Conservation (phyloP, 2,329 filamentous ascomycete genomes). For the Thielaviopsis musarum region DNA sequence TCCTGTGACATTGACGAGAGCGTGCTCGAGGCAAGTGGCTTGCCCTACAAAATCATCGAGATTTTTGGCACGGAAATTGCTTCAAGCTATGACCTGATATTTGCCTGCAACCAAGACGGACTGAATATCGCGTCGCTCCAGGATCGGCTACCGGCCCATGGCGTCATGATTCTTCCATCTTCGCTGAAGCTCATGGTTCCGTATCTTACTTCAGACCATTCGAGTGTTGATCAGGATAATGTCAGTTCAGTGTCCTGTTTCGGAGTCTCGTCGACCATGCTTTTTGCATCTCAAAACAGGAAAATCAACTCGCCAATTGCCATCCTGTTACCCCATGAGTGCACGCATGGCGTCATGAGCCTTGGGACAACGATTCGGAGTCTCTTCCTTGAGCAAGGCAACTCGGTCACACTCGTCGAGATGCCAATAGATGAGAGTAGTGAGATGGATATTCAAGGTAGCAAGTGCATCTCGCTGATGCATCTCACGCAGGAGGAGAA, state of each 20-base stretch:
- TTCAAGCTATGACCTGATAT: conserved; percentile 2
- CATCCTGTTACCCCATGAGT: conserved; percentile 2
- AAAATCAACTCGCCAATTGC: neutral
- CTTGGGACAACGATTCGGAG: neutral
- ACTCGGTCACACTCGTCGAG: neutral
- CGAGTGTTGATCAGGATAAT: neutral
- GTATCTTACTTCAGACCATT: conserved; percentile 2
- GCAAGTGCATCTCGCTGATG: conserved; percentile 5
- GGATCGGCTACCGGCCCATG: neutral
- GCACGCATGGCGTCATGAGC: neutral
- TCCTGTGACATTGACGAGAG: neutral
- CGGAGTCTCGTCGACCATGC: neutral
- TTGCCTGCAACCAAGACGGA: conserved; percentile 1
- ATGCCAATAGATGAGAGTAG: neutral
- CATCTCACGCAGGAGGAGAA: neutral
- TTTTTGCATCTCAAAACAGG: neutral
- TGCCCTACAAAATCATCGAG: neutral
- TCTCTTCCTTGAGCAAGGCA: neutral
- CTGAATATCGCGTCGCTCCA: conserved; percentile 4
- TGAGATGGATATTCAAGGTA: neutral
- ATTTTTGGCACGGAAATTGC: neutral
- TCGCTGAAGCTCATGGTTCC: neutral
- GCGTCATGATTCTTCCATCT: conserved; percentile 2
- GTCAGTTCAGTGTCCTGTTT: neutral
- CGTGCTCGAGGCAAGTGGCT: neutral